Evolutionary conservation across 2,329 filamentous ascomycete species (phyloP).

Genomic region (Teratosphaeria destructans): DNA sequence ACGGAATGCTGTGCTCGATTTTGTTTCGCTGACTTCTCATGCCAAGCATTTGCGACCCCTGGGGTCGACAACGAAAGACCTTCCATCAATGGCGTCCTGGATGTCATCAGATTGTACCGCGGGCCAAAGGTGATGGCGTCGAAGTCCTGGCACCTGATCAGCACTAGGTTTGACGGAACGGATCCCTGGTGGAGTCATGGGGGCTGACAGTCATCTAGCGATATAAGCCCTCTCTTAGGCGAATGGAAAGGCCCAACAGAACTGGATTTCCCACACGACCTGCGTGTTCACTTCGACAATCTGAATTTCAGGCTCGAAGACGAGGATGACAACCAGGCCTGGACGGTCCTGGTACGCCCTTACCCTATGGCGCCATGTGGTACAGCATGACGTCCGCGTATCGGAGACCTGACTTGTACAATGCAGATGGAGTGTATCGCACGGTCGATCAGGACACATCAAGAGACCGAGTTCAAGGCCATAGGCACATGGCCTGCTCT

Average conservation of each 20-base stretch:
- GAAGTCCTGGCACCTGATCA: conserved; percentile 1
- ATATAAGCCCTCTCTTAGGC: not conserved
- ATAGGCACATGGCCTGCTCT: conserved; percentile 16
- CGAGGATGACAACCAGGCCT: not conserved
- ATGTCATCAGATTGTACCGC: conserved; percentile 16
- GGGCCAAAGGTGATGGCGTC: conserved; percentile 12
- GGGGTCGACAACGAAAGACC: conserved; percentile 11
- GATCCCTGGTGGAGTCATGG: not conserved
- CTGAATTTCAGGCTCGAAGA: not conserved
- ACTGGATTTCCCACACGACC: not conserved
- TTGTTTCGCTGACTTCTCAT: not conserved
- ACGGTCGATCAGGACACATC: conserved; percentile 3
- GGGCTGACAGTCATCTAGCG: not conserved
- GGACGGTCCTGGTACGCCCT: not conserved
- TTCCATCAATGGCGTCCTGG: conserved; percentile 15
- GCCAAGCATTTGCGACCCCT: conserved; percentile 12
- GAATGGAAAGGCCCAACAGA: not conserved
- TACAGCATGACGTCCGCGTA: not conserved
- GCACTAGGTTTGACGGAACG: conserved; percentile 4
- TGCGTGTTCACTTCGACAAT: not conserved
- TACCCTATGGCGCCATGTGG: not conserved
- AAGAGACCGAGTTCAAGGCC: conserved; percentile 9
- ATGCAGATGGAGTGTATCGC: conserved; percentile 5
- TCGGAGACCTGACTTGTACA: conserved; percentile 3
- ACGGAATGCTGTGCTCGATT: not conserved